phyloP scores from a whole-genome alignment of 768 basidiomycete species.

The Auriscalpium orientale region DNA sequence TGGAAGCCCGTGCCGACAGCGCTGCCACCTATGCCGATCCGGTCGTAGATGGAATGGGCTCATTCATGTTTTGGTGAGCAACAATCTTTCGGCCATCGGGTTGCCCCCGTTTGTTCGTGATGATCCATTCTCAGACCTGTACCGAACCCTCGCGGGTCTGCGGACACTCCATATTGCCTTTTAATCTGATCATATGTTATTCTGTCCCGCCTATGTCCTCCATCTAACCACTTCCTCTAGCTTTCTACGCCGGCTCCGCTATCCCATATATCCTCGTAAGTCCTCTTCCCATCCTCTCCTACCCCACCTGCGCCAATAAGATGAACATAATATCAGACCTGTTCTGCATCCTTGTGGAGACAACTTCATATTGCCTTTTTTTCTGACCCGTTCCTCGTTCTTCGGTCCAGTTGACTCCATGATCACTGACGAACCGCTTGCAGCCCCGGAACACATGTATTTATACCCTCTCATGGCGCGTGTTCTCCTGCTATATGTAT shows the following conservation, averaged over 20 bases:
- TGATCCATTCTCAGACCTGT: constrained; percentile 76
- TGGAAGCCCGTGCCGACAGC: constrained; percentile 49
- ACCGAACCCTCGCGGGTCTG: constrained; percentile 47
- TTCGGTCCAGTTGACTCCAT: neutral
- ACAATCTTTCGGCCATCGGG: neutral
- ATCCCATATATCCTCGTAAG: neutral
- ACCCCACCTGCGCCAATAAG: constrained; percentile 21
- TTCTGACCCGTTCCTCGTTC: constrained; percentile 6
- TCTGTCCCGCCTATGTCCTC: constrained; percentile 2
- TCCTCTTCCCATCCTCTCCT: constrained; percentile 5
- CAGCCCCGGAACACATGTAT: too few species aligned
- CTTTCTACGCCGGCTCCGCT: neutral
- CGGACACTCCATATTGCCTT: constrained; percentile 63
- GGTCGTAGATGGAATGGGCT: constrained; percentile 6
- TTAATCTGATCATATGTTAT: constrained; percentile 31
- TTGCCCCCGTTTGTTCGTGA: constrained; percentile 30
- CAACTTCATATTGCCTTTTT: constrained; percentile 47
- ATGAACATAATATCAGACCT: constrained; percentile 60
- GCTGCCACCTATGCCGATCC: constrained; percentile 41
- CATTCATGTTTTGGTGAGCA: constrained; percentile 1
- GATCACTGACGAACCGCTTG: neutral
- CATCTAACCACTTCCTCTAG: constrained; percentile 14
- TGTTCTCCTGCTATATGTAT: too few species aligned
- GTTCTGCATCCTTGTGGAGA: constrained; percentile 57
- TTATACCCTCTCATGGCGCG: too few species aligned